phyloP scores from a whole-genome alignment of 2,329 filamentous ascomycete species.

The Byssothecium circinans region DNA sequence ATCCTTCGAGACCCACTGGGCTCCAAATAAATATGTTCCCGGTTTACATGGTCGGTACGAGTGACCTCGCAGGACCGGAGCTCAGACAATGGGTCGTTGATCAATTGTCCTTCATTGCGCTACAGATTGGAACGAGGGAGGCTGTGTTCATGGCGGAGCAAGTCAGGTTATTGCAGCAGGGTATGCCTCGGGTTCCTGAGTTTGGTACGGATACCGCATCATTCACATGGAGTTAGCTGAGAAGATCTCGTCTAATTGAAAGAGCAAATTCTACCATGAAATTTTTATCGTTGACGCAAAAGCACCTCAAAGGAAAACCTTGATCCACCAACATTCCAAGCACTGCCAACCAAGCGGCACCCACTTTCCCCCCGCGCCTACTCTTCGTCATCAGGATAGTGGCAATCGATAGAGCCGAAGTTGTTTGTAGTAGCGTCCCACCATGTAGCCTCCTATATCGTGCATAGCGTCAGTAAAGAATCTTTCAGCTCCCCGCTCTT shows the following conservation, averaged over 20 bases:
- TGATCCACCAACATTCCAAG: too few species aligned
- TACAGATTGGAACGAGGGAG: constrained; percentile 29
- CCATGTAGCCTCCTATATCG: not conserved
- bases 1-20: constrained; percentile 22
- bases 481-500: too few species aligned
- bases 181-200: not conserved
- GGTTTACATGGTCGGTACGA: constrained; percentile 21
- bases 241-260: too few species aligned
- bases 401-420: not conserved
- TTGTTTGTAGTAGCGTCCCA: not conserved
- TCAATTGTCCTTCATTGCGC: constrained; percentile 23
- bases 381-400: too few species aligned
- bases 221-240: too few species aligned
- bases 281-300: too few species aligned
- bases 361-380: too few species aligned
- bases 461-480: too few species aligned
- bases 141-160: constrained; percentile 25
- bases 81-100: constrained; percentile 28
- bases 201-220: not conserved
- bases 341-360: too few species aligned
- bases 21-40: constrained; percentile 33
- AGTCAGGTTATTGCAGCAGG: constrained; percentile 12
- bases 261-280: too few species aligned
- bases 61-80: constrained; percentile 14
- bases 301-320: too few species aligned